Percentiles rank a stretch among this genome's conserved stretches.
Conservation (phyloP, 2,329 filamentous ascomycete genomes). For the Pseudofabraea citricarpa region DNA sequence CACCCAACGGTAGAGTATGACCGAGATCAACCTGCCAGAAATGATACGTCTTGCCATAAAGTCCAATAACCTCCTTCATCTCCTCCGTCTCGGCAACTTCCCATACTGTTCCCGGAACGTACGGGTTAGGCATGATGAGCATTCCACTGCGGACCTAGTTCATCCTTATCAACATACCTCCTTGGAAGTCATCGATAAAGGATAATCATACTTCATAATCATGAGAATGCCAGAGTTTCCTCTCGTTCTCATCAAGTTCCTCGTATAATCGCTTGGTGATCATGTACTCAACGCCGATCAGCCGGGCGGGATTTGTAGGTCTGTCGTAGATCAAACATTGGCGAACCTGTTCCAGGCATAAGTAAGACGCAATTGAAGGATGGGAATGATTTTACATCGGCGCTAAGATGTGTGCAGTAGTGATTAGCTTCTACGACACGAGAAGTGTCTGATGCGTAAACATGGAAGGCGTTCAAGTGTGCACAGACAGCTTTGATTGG, state of each 20-base stretch:
- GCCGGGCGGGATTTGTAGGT: slow-evolving; percentile 57
- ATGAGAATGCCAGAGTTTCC: slow-evolving; percentile 71
- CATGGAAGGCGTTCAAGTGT: slow-evolving; percentile 82
- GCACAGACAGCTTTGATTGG: slow-evolving; percentile 74
- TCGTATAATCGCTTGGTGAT: slow-evolving; percentile 64
- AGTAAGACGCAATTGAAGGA: slow-evolving; percentile 52
- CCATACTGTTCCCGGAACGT: slow-evolving; percentile 59
- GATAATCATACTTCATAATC: slow-evolving; percentile 52
- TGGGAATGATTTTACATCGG: slow-evolving; percentile 58
- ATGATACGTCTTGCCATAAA: slow-evolving; percentile 84
- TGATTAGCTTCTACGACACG: slow-evolving; percentile 75
- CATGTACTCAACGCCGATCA: slow-evolving; percentile 78
- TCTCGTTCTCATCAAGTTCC: slow-evolving; percentile 61
- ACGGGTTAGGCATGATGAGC: slow-evolving; percentile 66
- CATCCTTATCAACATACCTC: no score
- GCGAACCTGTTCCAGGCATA: slow-evolving; percentile 75
- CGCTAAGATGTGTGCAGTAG: slow-evolving; percentile 73
- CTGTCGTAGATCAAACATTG: slow-evolving; percentile 85
- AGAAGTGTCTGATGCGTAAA: slow-evolving; percentile 64
- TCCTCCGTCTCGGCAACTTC: slow-evolving; percentile 72
- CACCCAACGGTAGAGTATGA: slow-evolving; percentile 55
- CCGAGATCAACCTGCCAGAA: slow-evolving; percentile 81
- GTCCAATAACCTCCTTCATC: slow-evolving; percentile 68
- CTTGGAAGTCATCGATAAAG: background rate
- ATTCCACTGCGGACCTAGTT: slow-evolving; percentile 45